Conservation (phyloP, 1,284 basidiomycete genomes). For the Ganoderma sinense region DNA sequence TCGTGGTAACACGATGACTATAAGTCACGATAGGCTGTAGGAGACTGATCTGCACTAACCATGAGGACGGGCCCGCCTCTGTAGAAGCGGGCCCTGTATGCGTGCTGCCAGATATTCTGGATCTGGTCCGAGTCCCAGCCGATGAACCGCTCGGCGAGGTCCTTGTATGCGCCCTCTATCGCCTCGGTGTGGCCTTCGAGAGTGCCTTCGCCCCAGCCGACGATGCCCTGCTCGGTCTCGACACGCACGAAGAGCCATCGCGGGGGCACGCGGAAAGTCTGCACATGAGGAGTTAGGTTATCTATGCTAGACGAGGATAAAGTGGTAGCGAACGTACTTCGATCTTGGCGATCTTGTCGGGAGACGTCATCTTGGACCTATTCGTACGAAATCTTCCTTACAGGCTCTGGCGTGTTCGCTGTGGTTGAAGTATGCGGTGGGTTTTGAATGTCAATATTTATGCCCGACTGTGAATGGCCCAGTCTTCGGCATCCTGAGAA, state of each 20-base stretch:
- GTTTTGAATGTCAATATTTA: not conserved
- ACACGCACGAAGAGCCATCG: slow-evolving; percentile 83
- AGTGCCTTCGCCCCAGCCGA: slow-evolving; percentile 78
- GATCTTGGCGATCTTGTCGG: slow-evolving; percentile 34
- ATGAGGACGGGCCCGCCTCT: slow-evolving; percentile 79
- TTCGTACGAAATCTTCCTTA: not conserved
- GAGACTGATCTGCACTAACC: slow-evolving; percentile 44
- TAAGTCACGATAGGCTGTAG: not conserved
- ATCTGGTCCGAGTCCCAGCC: slow-evolving; percentile 76
- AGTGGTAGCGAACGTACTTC: slow-evolving; percentile 22
- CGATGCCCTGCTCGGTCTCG: slow-evolving; percentile 69
- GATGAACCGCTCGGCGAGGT: slow-evolving; percentile 69
- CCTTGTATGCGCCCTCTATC: slow-evolving; percentile 73
- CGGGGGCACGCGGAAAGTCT: slow-evolving; percentile 76
- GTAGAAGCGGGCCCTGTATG: slow-evolving; percentile 75
- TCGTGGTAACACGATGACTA: no score
- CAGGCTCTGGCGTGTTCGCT: not conserved
- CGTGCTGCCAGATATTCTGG: slow-evolving; percentile 76
- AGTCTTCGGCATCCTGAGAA: not conserved
- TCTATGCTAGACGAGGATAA: not conserved
- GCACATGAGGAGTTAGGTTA: no score
- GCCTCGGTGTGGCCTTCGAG: slow-evolving; percentile 81
- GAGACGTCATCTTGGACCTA: slow-evolving; percentile 11
- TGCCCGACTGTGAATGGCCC: not conserved
- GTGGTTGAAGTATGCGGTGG: slow-evolving; percentile 89